Base-by-base conservation (phyloP, 2,329 filamentous ascomycete species). In the Tolypocladium endophyticum region DNA sequence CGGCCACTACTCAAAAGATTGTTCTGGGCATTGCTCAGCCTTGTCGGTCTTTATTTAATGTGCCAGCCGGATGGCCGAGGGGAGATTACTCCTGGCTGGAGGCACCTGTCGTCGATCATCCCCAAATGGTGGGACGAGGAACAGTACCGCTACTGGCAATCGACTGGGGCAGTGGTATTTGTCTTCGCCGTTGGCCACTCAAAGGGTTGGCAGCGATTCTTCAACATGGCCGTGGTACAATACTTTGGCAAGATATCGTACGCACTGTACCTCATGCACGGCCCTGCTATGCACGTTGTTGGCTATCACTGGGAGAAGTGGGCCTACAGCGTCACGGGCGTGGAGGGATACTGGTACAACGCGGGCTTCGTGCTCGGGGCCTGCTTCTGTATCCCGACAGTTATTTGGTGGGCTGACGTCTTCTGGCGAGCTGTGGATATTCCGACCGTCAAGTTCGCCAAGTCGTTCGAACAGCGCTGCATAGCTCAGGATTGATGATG, bases 241-340 rank as follows among this genome's bases (percentile, higher is more conserved):
- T 86, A 86, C 69, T 72, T 86, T 7, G 84, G 84, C 61, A 79
- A 79, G 66, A 80, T 86, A 64, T 85, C 81, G 58, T 87, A 83
- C 66, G 79, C 81, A 56, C 67, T 87, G 33, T 87, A 87, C 68
- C 76, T 87, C 18, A 80, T 85, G 73, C 84, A 87, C 67, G 81
- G 82, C 0, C 80, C 81, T 4, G 76, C 79, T 2, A 76, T 81
- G 66, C 81, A 83, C 64, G 77, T 77, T 2, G 64, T 80, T 23
- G 82, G 82, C 14, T 84, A 83, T 64, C 72, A 76, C 39, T 76
- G 78, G 60, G 76, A 83, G 66, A 74, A 74, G 39, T 75, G 76
- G 71, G 78, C 74, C 1, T 83, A 78, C 69, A 67, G 69, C 16
- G 47, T 79, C 43, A 82, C 77, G 0, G 81, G 81, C 7, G 71